These are phyloP conservation scores for Solanum appendiculatum DNA, from an alignment of 257 asterid genomes.

Conservation along the genomic window DNA sequence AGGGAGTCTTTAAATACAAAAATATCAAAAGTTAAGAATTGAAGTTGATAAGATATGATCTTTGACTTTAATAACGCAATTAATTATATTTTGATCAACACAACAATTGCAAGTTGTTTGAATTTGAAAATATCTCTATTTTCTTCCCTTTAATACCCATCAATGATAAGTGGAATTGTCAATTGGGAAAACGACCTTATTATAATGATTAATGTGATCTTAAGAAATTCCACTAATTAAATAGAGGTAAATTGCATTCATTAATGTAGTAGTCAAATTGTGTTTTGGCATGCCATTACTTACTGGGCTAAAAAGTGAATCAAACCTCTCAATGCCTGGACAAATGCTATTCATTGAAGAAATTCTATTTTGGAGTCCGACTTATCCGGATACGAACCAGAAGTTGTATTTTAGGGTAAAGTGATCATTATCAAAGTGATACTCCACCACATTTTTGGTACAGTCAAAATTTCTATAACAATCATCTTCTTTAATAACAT, in stretches of 20 bases:
- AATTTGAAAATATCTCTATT: background rate
- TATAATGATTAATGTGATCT: background rate
- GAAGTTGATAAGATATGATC: background rate
- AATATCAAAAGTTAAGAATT: background rate
- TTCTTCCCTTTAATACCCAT: background rate
- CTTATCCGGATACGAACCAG: background rate
- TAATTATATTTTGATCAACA: background rate
- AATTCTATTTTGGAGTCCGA: too few relatives aligned
- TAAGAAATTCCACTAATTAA: background rate
- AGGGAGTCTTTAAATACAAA: background rate
- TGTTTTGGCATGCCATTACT: background rate
- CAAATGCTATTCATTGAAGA: too few relatives aligned
- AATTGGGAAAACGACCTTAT: background rate
- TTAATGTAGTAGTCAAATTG: background rate
- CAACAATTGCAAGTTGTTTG: background rate
- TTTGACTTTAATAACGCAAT: background rate
- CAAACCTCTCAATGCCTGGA: background rate
- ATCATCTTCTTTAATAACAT: background rate
- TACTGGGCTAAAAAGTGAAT: background rate
- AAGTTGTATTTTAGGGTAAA: too few relatives aligned
- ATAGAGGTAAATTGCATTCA: background rate
- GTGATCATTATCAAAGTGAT: accelerated
- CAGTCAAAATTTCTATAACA: background rate
- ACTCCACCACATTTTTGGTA: background rate
- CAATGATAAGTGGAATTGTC: background rate